phyloP scores from a whole-genome alignment of 805 yeast genomes.

The Candida nemodendra region DNA sequence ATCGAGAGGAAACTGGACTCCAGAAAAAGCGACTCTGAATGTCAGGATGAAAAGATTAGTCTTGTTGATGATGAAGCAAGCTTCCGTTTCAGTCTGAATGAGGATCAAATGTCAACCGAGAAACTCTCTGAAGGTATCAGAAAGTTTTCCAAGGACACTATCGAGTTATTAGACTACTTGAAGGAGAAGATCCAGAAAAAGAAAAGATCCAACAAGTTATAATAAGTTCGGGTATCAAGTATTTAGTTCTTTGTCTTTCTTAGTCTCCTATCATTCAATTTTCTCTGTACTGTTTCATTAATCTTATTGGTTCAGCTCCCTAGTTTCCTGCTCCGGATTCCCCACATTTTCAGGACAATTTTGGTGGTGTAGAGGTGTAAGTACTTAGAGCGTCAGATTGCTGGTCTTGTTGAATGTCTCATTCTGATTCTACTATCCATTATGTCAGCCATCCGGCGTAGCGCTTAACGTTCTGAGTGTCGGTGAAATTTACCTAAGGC shows the following conservation, averaged over 20 bases:
- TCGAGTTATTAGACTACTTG: constrained; percentile 13
- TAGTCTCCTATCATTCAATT: too few species aligned
- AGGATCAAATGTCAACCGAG: constrained; percentile 98
- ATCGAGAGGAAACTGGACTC: constrained; percentile 82
- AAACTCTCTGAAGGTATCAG: constrained; percentile 98
- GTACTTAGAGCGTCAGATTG: too few species aligned
- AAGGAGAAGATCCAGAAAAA: constrained; percentile 10
- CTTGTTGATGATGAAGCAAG: constrained; percentile 79
- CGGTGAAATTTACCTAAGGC: too few species aligned
- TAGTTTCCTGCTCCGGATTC: too few species aligned
- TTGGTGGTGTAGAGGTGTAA: too few species aligned
- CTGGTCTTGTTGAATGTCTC: too few species aligned
- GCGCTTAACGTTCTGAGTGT: too few species aligned
- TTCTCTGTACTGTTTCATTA: too few species aligned
- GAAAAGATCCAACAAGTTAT: constrained; percentile 11
- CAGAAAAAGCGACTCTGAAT: constrained; percentile 46
- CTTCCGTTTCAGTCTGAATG: constrained; percentile 88
- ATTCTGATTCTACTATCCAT: too few species aligned
- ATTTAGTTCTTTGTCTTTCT: not conserved
- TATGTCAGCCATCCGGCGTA: too few species aligned
- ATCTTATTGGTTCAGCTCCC: too few species aligned
- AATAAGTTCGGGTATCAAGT: not conserved
- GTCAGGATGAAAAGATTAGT: constrained; percentile 64
- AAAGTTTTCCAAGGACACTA: constrained; percentile 59
- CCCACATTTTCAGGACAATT: too few species aligned